phyloP scores from a whole-genome alignment of 2,329 filamentous ascomycete species.

The Colletotrichum aenigma region DNA sequence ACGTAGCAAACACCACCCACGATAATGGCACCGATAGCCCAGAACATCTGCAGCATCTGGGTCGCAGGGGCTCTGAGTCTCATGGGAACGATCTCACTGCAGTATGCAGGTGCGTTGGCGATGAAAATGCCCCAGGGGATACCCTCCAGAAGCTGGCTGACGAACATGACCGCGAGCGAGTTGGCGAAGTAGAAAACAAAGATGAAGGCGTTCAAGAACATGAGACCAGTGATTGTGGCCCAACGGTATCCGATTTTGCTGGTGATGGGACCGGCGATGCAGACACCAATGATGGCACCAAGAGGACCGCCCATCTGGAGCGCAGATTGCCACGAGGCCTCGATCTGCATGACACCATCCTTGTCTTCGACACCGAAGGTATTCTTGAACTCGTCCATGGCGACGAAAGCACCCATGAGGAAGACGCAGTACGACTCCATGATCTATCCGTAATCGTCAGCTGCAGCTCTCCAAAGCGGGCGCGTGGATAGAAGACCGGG shows the following conservation, averaged over 20 bases:
- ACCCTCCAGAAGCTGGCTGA: conserved; percentile 63
- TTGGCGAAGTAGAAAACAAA: conserved; percentile 54
- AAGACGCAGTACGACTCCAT: conserved; percentile 71
- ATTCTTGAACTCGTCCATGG: conserved; percentile 48
- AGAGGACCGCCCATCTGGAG: conserved; percentile 59
- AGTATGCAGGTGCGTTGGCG: conserved; percentile 68
- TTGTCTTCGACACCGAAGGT: conserved; percentile 48
- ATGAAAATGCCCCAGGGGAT: conserved; percentile 71
- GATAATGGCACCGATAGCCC: conserved; percentile 66
- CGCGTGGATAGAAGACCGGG: background rate
- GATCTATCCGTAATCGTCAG: conserved; percentile 46
- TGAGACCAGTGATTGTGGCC: conserved; percentile 59
- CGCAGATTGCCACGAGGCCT: conserved; percentile 61
- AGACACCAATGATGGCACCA: conserved; percentile 65
- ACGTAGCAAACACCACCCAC: conserved; percentile 60
- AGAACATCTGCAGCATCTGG: conserved; percentile 70
- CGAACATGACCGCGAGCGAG: conserved; percentile 48
- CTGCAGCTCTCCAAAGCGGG: background rate
- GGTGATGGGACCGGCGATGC: conserved; percentile 64
- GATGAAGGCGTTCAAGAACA: conserved; percentile 63
- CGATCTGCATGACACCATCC: conserved; percentile 41
- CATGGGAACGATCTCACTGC: conserved; percentile 64
- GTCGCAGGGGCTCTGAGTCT: conserved; percentile 61
- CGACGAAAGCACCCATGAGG: conserved; percentile 64
- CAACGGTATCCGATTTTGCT: conserved; percentile 63